phyloP scores from a whole-genome alignment of 805 yeast species.

The Metschnikowia amazonensis region DNA sequence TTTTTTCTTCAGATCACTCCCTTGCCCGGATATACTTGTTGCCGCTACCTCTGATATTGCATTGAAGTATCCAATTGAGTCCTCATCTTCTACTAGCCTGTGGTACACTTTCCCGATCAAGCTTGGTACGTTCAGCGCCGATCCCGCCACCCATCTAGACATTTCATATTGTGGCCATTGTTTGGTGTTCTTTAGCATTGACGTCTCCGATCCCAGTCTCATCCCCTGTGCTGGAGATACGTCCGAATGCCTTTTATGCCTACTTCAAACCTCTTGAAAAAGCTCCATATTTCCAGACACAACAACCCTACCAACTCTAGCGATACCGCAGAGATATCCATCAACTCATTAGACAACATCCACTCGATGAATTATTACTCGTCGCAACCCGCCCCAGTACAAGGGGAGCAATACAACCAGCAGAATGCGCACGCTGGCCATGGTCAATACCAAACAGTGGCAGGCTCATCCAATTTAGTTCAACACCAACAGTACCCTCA shows the following conservation, averaged over 20 bases:
- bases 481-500: slow-evolving; percentile 5
- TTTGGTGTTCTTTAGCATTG: neutral
- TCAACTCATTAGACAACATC: slow-evolving; percentile 13
- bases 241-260: slow-evolving; percentile 12
- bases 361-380: slow-evolving; percentile 16
- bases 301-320: slow-evolving; percentile 6
- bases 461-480: slow-evolving; percentile 1
- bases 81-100: neutral
- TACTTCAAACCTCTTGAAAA: slow-evolving; percentile 15
- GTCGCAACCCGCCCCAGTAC: neutral
- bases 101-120: neutral
- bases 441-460: neutral
- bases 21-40: neutral
- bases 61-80: neutral
- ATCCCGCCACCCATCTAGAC: neutral
- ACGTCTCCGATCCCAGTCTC: neutral
- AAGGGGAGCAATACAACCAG: slow-evolving; percentile 6
- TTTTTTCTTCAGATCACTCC: neutral
- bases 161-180: neutral
- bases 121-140: neutral
- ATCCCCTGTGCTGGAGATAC: neutral
- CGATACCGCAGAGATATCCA: slow-evolving; percentile 9
- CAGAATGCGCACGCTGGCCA: slow-evolving; percentile 1
- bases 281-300: slow-evolving; percentile 17
- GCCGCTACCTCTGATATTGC: neutral